Evolutionary conservation across 2,329 filamentous ascomycete species (phyloP), one percentile per base, ranked within the genome.

Genomic region (Leptographium lundbergii): DNA sequence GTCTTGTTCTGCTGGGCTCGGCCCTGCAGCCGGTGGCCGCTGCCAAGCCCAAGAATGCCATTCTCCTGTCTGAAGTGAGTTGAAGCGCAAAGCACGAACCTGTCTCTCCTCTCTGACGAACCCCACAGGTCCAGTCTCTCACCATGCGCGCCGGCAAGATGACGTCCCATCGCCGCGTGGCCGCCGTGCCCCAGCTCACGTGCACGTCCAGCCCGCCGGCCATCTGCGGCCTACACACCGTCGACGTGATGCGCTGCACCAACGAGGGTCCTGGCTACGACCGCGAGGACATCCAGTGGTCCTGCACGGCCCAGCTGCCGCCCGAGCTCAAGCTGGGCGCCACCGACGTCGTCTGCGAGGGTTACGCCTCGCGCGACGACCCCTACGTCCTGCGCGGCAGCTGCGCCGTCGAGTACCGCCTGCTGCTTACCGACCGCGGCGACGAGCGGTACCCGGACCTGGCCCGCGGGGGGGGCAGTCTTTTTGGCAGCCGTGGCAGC

Each of bases 281-380:
- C 63, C 70, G 75, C 51, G 85, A 94, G 72, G 88, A 96, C 69
- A 80, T 96, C 45, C 86, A 96, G 73, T 99, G 92, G 92, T 89
- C 88, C 32, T 99, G 92, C 73, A 83, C 82, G 6, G 82, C 84
- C 0, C 71, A 73, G 2, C 70, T 87, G 19, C 84, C 84, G 0
- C 73, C 77, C 25, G 80, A 85, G 67, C 77, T 87, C 63, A 81
- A 81, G 71, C 82, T 97, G 32, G 91, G 89, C 60, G 80, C 81
- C 62, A 96, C 92, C 13, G 91, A 97, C 62, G 92, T 97, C 59
- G 77, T 91, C 13, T 99, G 94, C 71, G 92, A 99, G 69, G 92
- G 94, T 13, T 97, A 96, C 73, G 76, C 81, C 60, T 78, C 75
- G 17, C 73, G 86, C 0, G 82, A 92, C 54, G 94, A 97, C 70